A percentile compares a stretch with the other conserved stretches of the same genome.
Conservation (phyloP, 768 basidiomycete species). For the Pulveroboletus sp. region DNA sequence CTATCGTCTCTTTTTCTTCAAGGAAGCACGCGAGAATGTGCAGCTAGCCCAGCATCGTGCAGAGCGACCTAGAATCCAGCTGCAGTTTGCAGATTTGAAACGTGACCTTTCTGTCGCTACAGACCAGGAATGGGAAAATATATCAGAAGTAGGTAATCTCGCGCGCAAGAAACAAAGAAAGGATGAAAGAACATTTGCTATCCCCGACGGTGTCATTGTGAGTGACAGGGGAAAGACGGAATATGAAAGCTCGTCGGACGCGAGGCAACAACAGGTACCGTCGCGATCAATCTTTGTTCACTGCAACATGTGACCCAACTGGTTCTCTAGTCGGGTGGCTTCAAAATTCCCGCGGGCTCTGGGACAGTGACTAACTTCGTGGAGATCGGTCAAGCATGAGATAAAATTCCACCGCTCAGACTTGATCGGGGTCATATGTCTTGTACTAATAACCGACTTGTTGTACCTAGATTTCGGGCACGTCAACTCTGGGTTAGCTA, state of each 20-base stretch:
- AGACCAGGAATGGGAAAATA: slow-evolving; percentile 90
- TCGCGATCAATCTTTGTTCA: neutral
- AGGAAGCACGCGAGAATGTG: slow-evolving; percentile 73
- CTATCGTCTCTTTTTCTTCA: slow-evolving; percentile 16
- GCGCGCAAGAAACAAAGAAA: slow-evolving; percentile 86
- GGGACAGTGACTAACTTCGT: slow-evolving; percentile 90
- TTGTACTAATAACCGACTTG: neutral
- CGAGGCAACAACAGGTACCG: slow-evolving; percentile 72
- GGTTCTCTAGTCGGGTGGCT: slow-evolving; percentile 48
- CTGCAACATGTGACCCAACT: neutral
- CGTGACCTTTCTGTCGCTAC: slow-evolving; percentile 85
- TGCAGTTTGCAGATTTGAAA: slow-evolving; percentile 94
- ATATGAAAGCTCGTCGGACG: slow-evolving; percentile 75
- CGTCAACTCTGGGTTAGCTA: slow-evolving; percentile 74
- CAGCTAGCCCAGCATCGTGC: slow-evolving; percentile 75
- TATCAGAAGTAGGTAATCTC: slow-evolving; percentile 95
- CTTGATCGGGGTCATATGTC: slow-evolving; percentile 69
- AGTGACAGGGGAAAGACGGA: slow-evolving; percentile 75
- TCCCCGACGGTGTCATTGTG: slow-evolving; percentile 91
- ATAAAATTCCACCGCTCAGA: slow-evolving; percentile 89
- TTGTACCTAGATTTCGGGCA: slow-evolving; percentile 60
- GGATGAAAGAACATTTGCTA: slow-evolving; percentile 84
- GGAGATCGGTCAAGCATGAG: slow-evolving; percentile 95
- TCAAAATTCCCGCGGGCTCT: slow-evolving; percentile 79
- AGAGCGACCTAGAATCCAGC: slow-evolving; percentile 91